Percentiles rank a stretch among this genome's conserved stretches.
phyloP scores from a whole-genome alignment of 2,329 filamentous ascomycete genomes.

The Biscogniauxia marginata region DNA sequence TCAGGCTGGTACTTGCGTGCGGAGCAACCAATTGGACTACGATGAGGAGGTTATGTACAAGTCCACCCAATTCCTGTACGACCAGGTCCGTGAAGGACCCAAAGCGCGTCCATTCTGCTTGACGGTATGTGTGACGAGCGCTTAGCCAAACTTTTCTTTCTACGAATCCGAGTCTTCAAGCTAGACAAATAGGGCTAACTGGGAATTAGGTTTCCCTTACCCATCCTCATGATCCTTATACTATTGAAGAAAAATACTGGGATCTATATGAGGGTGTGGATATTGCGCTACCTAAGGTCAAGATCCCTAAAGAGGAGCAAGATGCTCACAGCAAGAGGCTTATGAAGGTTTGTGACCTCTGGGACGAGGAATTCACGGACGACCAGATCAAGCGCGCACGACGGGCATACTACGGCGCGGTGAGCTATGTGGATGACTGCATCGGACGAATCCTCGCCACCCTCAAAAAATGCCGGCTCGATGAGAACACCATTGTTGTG shows the following conservation, averaged over 20 bases:
- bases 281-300: constrained; percentile 76
- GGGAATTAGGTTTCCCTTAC: constrained; percentile 70
- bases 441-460: constrained; percentile 79
- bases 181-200: constrained; percentile 5
- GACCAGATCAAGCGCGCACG: constrained; percentile 84
- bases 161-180: too few relatives aligned
- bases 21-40: constrained; percentile 93
- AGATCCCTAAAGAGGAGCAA: constrained; percentile 75
- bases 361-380: constrained; percentile 78
- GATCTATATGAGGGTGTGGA: constrained; percentile 87
- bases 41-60: constrained; percentile 96
- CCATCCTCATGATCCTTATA: constrained; percentile 93
- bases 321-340: constrained; percentile 86
- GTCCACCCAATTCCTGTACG: constrained; percentile 84
- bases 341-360: constrained; percentile 82
- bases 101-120: constrained; percentile 76
- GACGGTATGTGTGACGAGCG: constrained; percentile 51
- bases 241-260: constrained; percentile 92
- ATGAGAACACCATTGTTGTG: constrained; percentile 84
- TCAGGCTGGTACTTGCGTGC: constrained; percentile 83
- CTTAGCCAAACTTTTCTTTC: background rate
- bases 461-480: constrained; percentile 74
- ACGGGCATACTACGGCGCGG: constrained; percentile 87
- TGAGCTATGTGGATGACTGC: constrained; percentile 92
- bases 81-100: constrained; percentile 79